Conservation (phyloP, 2,329 filamentous ascomycete species). For the Fusarium veterinarium region DNA sequence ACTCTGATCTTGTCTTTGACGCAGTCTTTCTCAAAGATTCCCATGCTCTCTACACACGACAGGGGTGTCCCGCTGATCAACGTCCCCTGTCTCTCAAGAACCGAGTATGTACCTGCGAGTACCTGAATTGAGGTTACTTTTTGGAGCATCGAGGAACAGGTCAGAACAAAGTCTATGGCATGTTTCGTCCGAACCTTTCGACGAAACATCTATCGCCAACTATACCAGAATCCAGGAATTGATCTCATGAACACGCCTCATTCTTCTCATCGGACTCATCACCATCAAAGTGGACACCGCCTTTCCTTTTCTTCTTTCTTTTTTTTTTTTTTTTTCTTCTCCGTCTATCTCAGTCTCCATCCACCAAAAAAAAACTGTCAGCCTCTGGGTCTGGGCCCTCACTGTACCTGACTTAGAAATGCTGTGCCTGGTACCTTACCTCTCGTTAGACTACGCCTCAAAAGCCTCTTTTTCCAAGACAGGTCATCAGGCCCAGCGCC, state of each 20-base stretch:
- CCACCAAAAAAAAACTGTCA: conserved; percentile 1
- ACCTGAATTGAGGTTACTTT: conserved; percentile 16
- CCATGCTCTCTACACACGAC: conserved; percentile 26
- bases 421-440: conserved; percentile 34
- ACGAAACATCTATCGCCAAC: conserved; percentile 12
- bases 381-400: conserved; percentile 18
- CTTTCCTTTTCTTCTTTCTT: background rate
- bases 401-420: conserved; percentile 17
- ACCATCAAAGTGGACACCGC: conserved; percentile 14
- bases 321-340: background rate
- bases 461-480: conserved; percentile 22
- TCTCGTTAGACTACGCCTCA: conserved; percentile 12
- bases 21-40: conserved; percentile 27
- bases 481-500: conserved; percentile 26
- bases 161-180: background rate
- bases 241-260: background rate
- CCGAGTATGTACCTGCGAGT: conserved; percentile 28
- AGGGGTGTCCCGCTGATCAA: conserved; percentile 38
- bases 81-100: conserved; percentile 26
- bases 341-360: background rate
- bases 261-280: background rate
- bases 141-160: background rate
- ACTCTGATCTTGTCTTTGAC: conserved; percentile 30
- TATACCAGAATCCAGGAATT: background rate
- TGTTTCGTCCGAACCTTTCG: conserved; percentile 15